Evolutionary conservation across 768 basidiomycete genomes (phyloP), one percentile per base, ranked within the genome.

Genomic region (Lyophyllum semitale): DNA sequence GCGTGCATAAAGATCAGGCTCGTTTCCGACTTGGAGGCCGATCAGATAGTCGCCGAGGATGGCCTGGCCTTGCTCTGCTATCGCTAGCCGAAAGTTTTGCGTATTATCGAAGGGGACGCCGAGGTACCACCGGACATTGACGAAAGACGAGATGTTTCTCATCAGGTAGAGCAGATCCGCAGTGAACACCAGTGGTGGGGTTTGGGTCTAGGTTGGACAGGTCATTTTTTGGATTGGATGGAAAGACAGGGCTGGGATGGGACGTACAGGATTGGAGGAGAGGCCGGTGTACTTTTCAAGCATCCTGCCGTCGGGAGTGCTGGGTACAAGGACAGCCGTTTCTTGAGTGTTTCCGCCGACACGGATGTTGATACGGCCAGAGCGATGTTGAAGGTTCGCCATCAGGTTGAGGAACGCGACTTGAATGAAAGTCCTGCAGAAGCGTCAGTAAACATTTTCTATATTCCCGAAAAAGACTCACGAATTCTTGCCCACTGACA

Each of bases 261-360:
- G n/a, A n/a, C 52, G 7, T 50, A 60, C 63, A 17, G 61, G 61
- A 52, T 64, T 63, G 4, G n/a, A n/a, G n/a, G n/a, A n/a, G n/a
- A n/a, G n/a, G n/a, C n/a, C n/a, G n/a, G n/a, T n/a, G n/a, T n/a
- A n/a, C n/a, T n/a, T n/a, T n/a, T n/a, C 58, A 6, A 68, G 59
- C 1, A 68, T 60, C 30, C 48, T 68, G 18, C 74, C 76, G 49
- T 83, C 76, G 0, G 78, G 66, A 8, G 84, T 78, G 32, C 71
- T 75, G 43, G 73, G 71, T 8, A 83, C 84, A 56, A 84, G 67
- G 4, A 70, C 64, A 8, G 84, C 86, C 2, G 74, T 79, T 52
- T 94, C 91, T 65, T 93, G 91, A 0, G 87, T 85, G 69, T 93
- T 93, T 43, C 91, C 91, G 23, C 91, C 91, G 1, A 93, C 75